A percentile compares a stretch with the other conserved stretches of the same genome.
phyloP scores from a whole-genome alignment of 2,329 filamentous ascomycete species.

The Alternaria viburni region DNA sequence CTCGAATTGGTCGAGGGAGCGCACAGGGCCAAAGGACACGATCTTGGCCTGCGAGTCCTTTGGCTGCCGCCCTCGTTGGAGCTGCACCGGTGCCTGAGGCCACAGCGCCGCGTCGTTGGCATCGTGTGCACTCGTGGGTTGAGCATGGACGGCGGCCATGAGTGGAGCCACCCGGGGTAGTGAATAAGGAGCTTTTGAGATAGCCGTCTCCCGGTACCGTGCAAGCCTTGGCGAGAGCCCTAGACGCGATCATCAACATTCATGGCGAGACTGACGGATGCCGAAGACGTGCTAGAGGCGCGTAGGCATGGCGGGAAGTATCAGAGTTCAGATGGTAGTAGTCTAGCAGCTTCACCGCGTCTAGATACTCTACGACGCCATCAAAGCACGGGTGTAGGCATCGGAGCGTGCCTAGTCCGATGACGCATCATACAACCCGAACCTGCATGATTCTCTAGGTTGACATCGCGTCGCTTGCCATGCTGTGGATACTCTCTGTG shows the following conservation, averaged over 20 bases:
- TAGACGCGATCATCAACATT: slow-evolving; percentile 5
- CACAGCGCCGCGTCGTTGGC: slow-evolving; percentile 23
- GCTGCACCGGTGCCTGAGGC: slow-evolving; percentile 26
- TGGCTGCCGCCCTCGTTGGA: slow-evolving; percentile 47
- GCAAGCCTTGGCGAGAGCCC: slow-evolving; percentile 8
- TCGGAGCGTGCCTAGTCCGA: slow-evolving; percentile 1
- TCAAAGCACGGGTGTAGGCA: not conserved
- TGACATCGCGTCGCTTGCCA: not conserved
- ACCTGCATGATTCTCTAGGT: not conserved
- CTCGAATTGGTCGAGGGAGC: slow-evolving; percentile 47
- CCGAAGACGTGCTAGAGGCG: not conserved
- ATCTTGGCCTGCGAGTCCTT: slow-evolving; percentile 45
- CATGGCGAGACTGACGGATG: not conserved
- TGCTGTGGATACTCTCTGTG: not conserved
- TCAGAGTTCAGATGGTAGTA: not conserved
- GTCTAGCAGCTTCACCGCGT: not conserved
- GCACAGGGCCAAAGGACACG: slow-evolving; percentile 35
- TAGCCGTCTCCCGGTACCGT: slow-evolving; percentile 7
- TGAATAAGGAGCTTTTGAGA: slow-evolving; percentile 14
- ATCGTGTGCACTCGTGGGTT: slow-evolving; percentile 13
- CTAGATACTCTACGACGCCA: not conserved
- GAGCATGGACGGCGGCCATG: slow-evolving; percentile 30
- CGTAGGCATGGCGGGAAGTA: not conserved
- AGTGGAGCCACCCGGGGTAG: slow-evolving; percentile 23
- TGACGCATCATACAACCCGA: slow-evolving; percentile 1